Base-by-base conservation (phyloP, 345 rosid genomes). In the Eucalyptus tenuipes region DNA sequence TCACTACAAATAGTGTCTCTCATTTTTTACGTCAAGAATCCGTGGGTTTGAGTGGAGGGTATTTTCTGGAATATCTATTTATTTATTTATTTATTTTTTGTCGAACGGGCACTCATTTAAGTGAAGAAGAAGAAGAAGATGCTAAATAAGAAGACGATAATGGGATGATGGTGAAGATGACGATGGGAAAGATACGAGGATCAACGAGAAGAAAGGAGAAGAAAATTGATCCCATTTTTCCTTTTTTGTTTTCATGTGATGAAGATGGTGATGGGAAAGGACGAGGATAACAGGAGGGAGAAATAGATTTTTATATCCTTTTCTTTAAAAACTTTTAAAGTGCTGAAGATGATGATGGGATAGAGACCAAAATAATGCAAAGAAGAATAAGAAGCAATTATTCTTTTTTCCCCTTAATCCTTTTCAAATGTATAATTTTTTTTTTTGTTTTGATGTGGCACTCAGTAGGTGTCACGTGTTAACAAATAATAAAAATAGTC, bases 391-490 rank as follows among this genome's bases (percentile, higher is more conserved):
- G 79, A 17, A 31, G 16, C 31, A 27, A 27, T 5, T 59, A 31
- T 8, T 68, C 10, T 68, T 8, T 68, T 68, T 33, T 9, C 40
- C 6, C 24, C 24, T 68, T 68, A 4, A 33, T 33, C 2, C 44
- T 68, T 68, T 33, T 68, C 81, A 33, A 8, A 68, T 52, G 57
- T 52, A 52, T 0, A 31, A 9, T 0, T 17, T 68, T 37, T 37
- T 37, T 37, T 5, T 9, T 17, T 17, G 37, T 66, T 17, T 10
- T 68, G 20, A 33, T 33, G 25, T 17, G 13, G 24, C 13, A 31
- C 40, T 64, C 9, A 16, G 0, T 7, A 22, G 11, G 22, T 5
- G 2, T 9, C 42, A 7, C 40, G 0, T 14, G 10, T 64, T 18
- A 29, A 25, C 27, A 64, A 64, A 64, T 3, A 7, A 18, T 17